Evolutionary conservation across 2,329 filamentous ascomycete genomes (phyloP).

Genomic region (Shiraia bambusicola): DNA sequence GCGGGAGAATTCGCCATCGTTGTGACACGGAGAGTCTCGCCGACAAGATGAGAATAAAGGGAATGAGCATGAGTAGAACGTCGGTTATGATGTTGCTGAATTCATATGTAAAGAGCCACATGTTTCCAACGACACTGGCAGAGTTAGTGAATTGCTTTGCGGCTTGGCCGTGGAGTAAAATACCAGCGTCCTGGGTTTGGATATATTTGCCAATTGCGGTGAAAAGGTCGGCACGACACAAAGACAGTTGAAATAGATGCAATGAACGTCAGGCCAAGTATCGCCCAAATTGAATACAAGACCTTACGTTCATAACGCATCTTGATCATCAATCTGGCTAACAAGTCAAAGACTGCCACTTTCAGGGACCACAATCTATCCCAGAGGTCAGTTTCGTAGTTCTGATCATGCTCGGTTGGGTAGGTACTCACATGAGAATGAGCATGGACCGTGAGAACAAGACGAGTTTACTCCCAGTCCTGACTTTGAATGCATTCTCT

Average conservation of each 20-base stretch:
- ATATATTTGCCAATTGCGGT: constrained; percentile 16
- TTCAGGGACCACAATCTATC: constrained; percentile 19
- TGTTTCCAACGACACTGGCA: constrained; percentile 18
- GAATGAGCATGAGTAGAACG: constrained; percentile 17
- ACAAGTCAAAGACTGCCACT: constrained; percentile 19
- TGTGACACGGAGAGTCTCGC: constrained; percentile 12
- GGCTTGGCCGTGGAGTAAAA: not conserved
- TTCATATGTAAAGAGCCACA: constrained; percentile 23
- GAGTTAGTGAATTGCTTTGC: constrained; percentile 2
- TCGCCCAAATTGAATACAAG: constrained; percentile 10
- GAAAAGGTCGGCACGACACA: constrained; percentile 14
- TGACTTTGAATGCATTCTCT: not conserved
- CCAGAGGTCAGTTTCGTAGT: not conserved
- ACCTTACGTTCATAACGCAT: constrained; percentile 17
- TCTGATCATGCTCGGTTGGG: not conserved
- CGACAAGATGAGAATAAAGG: constrained; percentile 14
- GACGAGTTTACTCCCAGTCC: constrained; percentile 18
- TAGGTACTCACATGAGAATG: constrained; percentile 14
- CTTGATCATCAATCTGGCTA: constrained; percentile 17
- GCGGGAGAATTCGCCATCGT: constrained; percentile 17
- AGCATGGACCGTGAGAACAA: constrained; percentile 17
- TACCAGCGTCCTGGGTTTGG: constrained; percentile 23
- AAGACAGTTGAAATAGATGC: constrained; percentile 16
- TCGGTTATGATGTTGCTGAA: constrained; percentile 21
- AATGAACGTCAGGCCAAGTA: constrained; percentile 12